These are phyloP conservation scores for Aspergillus heteromorphus DNA, from an alignment of 495 filamentous ascomycete genomes.

Conservation along the genomic window DNA sequence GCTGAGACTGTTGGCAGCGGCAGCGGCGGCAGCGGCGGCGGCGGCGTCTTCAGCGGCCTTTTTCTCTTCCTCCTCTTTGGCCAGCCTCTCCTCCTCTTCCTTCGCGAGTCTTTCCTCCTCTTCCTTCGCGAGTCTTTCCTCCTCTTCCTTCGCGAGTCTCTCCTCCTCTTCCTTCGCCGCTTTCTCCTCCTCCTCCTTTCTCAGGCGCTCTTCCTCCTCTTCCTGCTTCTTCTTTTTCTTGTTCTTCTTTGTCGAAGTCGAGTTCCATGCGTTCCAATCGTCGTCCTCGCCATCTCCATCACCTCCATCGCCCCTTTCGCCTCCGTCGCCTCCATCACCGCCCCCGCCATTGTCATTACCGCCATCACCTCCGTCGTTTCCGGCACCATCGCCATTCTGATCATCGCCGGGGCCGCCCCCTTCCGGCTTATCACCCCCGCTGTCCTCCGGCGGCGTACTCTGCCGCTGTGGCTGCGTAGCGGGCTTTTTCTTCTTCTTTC, in stretches of 20 bases:
- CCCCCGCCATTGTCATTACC: conserved; percentile 29
- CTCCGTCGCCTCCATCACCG: conserved; percentile 28
- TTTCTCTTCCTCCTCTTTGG: conserved; percentile 35
- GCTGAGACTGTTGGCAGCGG: conserved; percentile 29
- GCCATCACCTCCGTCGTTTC: conserved; percentile 24
- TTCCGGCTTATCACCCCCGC: conserved; percentile 17
- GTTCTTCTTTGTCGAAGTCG: conserved; percentile 36
- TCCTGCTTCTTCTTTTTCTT: conserved; percentile 34
- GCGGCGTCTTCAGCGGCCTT: conserved; percentile 33
- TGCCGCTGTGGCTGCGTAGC: conserved; percentile 16
- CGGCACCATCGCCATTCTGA: conserved; percentile 22
- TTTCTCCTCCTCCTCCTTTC: conserved; percentile 38
- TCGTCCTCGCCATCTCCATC: conserved; percentile 28
- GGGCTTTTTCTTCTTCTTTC: conserved; percentile 38
- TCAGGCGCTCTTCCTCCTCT: conserved; percentile 27
- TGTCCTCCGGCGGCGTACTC: conserved; percentile 12
- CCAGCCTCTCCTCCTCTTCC: conserved; percentile 27
- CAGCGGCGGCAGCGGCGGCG: conserved; percentile 20
- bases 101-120: conserved; percentile 23
- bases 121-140: conserved; percentile 13
- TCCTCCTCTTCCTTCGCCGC: conserved; percentile 32
- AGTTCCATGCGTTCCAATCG: conserved; percentile 38
- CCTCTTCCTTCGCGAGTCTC: conserved; percentile 14
- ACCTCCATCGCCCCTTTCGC: conserved; percentile 19
- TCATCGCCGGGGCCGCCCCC: conserved; percentile 16